These are phyloP conservation scores for Tylopilus rubrobrunneus DNA, from an alignment of 768 basidiomycete genomes.

Conservation along the genomic window DNA sequence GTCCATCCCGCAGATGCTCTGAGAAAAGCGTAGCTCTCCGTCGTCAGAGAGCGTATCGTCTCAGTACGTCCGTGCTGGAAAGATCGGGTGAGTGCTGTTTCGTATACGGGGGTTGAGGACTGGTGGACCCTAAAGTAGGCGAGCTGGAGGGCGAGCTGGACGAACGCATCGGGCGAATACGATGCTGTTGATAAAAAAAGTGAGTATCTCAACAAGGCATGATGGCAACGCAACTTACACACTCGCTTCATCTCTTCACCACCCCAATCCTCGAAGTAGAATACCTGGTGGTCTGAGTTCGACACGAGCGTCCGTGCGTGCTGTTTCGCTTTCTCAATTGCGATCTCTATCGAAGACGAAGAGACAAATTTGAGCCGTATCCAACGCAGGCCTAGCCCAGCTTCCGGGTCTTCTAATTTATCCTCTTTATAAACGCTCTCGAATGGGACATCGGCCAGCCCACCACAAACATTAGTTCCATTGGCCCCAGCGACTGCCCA, in stretches of 20 bases:
- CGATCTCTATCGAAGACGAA: slow-evolving; percentile 53
- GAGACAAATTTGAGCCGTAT: slow-evolving; percentile 70
- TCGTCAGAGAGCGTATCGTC: slow-evolving; percentile 73
- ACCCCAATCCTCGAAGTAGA: slow-evolving; percentile 82
- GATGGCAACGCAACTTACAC: slow-evolving; percentile 44
- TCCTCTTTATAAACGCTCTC: slow-evolving; percentile 1
- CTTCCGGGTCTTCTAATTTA: slow-evolving; percentile 5
- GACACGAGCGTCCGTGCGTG: slow-evolving; percentile 57
- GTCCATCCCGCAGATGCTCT: slow-evolving; percentile 17
- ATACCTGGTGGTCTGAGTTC: slow-evolving; percentile 79
- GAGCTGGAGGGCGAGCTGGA: slow-evolving; percentile 89
- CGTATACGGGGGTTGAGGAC: slow-evolving; percentile 84
- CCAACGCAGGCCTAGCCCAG: slow-evolving; percentile 39
- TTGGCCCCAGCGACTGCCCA: slow-evolving; percentile 54
- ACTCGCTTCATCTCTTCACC: slow-evolving; percentile 79
- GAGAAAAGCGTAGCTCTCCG: slow-evolving; percentile 65
- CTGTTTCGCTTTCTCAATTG: slow-evolving; percentile 54
- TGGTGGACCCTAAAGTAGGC: slow-evolving; percentile 83
- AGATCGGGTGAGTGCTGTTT: slow-evolving; percentile 84
- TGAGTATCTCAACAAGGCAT: not conserved
- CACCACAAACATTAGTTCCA: slow-evolving; percentile 36
- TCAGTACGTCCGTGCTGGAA: slow-evolving; percentile 89
- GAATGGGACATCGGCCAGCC: slow-evolving; percentile 42
- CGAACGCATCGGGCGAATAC: slow-evolving; percentile 73
- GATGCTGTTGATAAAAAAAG: slow-evolving; percentile 34